Base-by-base conservation (phyloP, 305 asterid species). In the Solanum hybrid region DNA sequence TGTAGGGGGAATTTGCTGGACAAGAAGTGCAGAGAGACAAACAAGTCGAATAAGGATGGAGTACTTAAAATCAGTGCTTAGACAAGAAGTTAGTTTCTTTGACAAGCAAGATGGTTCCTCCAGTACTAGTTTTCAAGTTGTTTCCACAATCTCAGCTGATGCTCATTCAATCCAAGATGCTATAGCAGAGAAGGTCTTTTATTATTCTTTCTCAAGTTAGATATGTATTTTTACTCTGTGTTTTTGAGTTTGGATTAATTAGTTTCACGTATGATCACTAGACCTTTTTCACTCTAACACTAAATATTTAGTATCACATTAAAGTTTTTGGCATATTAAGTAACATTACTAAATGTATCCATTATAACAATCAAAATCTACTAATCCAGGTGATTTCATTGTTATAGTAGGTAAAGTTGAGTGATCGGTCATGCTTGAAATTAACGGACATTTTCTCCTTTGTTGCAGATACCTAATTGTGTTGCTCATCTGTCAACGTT, bases 61-160 rank as follows among this genome's bases (percentile, higher is more conserved):
- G 69, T 93, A 90, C 88, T 86, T 92, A 64, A 91, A 91, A 92
- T 91, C 96, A 3, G 92, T 94, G 31, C 93, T 95, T 56, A 93
- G 98, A 34, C 98, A 94, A 90, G 98, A 95, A 87, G 97, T 95
- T 66, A 90, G 96, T 87, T 95, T 94, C 92, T 96, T 95, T 17
- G 98, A 96, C 91, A 88, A 85, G 46, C 98, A 93, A 87, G 24
- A 90, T 86, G 91, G 91, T 88, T 94, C 96, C 32, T 95, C 98
- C 46, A 60, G 5, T 7, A 85, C 91, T 88, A 95, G 97, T 42
- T 96, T 95, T 92, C 94, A 93, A 89, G 96, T 96, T n/a, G 94
- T 95, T 87, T 92, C 97, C 34, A 93, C 94, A 89, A 91, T 96
- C 42, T 95, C 97, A 26, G 90, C 93, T 7, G 98, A 95, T 86